phyloP scores from a whole-genome alignment of 139 green algal species.

The Micractinium sp. region DNA sequence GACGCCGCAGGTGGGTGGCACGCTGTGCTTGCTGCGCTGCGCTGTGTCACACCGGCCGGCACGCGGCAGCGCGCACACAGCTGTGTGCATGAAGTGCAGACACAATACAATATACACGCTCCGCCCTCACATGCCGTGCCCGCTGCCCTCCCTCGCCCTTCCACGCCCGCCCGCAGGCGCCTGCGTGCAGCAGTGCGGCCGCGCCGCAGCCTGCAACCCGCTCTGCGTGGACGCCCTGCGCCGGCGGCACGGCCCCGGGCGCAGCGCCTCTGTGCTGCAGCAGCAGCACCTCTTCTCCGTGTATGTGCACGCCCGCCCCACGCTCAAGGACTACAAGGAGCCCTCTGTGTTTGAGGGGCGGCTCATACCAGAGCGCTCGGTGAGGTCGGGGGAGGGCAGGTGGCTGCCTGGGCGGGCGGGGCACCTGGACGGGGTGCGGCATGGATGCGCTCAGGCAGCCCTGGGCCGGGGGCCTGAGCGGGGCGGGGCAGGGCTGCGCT shows the following conservation, averaged over 20 bases:
- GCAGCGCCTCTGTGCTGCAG: constrained; percentile 19
- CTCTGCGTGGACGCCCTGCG: constrained; percentile 18
- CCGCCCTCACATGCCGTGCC: too few species aligned
- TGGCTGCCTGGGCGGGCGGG: too few species aligned
- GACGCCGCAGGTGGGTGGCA: background rate
- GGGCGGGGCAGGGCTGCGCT: too few species aligned
- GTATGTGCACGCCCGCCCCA: constrained; percentile 49
- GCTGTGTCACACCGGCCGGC: too few species aligned
- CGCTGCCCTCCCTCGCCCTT: background rate
- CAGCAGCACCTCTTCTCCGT: constrained; percentile 56
- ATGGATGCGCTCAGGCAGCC: too few species aligned
- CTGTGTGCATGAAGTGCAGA: too few species aligned
- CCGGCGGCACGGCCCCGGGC: background rate
- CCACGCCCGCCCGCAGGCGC: background rate
- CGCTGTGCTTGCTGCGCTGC: background rate
- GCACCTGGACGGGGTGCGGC: background rate
- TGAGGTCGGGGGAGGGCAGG: constrained; percentile 3
- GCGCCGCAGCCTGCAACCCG: constrained; percentile 31
- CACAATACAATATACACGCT: too few species aligned
- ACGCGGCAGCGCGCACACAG: too few species aligned
- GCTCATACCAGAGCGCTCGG: constrained; percentile 16
- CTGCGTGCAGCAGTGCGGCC: constrained; percentile 14
- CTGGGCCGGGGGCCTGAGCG: too few species aligned
- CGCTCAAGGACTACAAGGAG: constrained; percentile 25
- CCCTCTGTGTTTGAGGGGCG: constrained; percentile 9